These are phyloP conservation scores for Podaxis sp. DNA, from an alignment of 768 basidiomycete genomes.

Conservation along the genomic window DNA sequence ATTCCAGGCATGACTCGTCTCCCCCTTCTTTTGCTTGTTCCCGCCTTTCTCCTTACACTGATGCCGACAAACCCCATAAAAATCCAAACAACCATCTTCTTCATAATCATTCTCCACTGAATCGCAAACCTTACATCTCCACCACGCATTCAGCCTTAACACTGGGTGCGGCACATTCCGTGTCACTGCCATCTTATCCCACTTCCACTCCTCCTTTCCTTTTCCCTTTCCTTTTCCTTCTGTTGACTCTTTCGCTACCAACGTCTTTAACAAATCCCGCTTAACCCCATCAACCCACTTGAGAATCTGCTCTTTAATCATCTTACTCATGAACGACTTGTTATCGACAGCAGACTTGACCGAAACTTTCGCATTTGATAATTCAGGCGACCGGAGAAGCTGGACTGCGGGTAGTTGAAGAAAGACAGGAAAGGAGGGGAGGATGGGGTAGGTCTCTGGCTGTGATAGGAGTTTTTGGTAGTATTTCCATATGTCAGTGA, in stretches of 20 bases:
- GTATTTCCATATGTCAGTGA: background rate
- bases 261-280: background rate
- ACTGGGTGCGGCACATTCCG: background rate
- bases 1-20: background rate
- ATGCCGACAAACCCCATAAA: background rate
- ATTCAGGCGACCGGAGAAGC: background rate
- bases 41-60: background rate
- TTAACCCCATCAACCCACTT: background rate
- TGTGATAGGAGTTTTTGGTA: background rate
- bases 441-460: background rate
- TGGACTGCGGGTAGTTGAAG: background rate
- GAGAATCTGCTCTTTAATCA: background rate
- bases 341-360: background rate
- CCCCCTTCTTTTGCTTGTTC: background rate
- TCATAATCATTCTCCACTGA: background rate
- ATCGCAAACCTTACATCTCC: background rate
- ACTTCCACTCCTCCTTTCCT: background rate
- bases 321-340: background rate
- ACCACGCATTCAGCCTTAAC: background rate
- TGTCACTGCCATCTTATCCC: background rate
- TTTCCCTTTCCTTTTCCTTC: background rate
- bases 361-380: background rate
- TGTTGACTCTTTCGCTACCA: background rate
- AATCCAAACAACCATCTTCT: background rate
- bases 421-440: background rate